Conservation (phyloP, 140 eudicot species). For the Eryngium alpinum region DNA sequence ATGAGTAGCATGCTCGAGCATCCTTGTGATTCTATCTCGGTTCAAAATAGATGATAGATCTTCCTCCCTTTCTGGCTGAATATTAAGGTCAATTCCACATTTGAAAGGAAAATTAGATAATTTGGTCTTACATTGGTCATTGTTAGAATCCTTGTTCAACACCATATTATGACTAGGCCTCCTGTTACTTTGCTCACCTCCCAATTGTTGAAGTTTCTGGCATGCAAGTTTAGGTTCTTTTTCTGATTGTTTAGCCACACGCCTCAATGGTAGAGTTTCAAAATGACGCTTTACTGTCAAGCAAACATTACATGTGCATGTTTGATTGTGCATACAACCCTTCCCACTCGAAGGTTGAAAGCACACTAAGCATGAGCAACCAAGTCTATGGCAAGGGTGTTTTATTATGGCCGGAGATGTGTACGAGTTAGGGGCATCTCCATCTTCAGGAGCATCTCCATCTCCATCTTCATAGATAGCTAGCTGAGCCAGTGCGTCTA, state of each 20-base stretch:
- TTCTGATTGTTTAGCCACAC: constrained; percentile 29
- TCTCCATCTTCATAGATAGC: constrained; percentile 45
- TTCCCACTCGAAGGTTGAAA: constrained; percentile 58
- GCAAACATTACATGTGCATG: constrained; percentile 54
- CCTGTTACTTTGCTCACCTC: constrained; percentile 15
- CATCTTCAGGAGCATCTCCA: constrained; percentile 44
- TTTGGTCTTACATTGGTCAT: constrained; percentile 22
- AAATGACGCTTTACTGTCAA: constrained; percentile 34
- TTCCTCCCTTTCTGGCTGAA: constrained; percentile 72
- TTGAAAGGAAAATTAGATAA: constrained; percentile 35
- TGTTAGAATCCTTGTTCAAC: constrained; percentile 19
- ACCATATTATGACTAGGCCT: constrained; percentile 15
- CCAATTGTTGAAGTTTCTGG: constrained; percentile 21
- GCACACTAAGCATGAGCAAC: constrained; percentile 71
- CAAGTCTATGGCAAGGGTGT: constrained; percentile 63
- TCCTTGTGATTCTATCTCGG: constrained; percentile 27
- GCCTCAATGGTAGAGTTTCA: constrained; percentile 30
- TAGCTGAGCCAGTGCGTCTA: constrained; percentile 38
- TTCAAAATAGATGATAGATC: constrained; percentile 45
- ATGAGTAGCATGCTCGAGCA: constrained; percentile 26
- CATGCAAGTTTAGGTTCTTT: constrained; percentile 36
- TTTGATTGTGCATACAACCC: constrained; percentile 43
- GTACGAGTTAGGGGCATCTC: constrained; percentile 20
- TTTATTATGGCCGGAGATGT: constrained; percentile 36
- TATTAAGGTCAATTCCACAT: constrained; percentile 71